phyloP scores from a whole-genome alignment of 1,139 yeast species.

The Eremothecium gossypii region DNA sequence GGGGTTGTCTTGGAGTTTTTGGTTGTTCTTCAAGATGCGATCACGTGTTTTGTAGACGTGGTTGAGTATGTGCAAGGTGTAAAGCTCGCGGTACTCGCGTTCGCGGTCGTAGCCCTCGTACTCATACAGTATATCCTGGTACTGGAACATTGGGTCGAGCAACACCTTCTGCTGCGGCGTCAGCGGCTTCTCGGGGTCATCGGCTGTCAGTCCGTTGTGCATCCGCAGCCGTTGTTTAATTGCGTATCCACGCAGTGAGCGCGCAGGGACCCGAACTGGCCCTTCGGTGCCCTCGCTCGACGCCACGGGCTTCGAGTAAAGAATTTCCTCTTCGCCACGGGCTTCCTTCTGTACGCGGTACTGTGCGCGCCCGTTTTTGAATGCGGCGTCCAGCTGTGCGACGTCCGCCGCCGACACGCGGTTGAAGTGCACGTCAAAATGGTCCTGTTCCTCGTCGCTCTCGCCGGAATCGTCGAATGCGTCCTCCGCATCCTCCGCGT shows the following conservation, averaged over 20 bases:
- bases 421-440: constrained; percentile 72
- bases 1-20: constrained; percentile 38
- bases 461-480: constrained; percentile 30
- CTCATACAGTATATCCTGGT: constrained; percentile 65
- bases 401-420: constrained; percentile 39
- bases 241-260: constrained; percentile 26
- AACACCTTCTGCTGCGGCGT: constrained; percentile 35
- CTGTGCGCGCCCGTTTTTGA: constrained; percentile 14
- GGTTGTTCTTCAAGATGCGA: constrained; percentile 63
- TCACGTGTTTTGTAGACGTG: constrained; percentile 85
- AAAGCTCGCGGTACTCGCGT: constrained; percentile 50
- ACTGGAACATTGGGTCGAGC: constrained; percentile 58
- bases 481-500: constrained; percentile 30
- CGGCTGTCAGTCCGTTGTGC: constrained; percentile 19
- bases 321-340: constrained; percentile 10
- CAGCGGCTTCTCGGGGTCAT: constrained; percentile 20
- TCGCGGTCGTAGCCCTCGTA: constrained; percentile 39
- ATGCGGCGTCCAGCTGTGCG: constrained; percentile 26
- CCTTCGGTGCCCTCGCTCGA: constrained; percentile 2
- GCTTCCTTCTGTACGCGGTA: constrained; percentile 17
- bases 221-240: constrained; percentile 29
- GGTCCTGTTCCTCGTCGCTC: constrained; percentile 39
- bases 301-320: constrained; percentile 21
- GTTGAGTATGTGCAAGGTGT: constrained; percentile 64
- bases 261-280: constrained; percentile 14